Conservation (phyloP, 805 yeast species). For the Nakazawaea holstii region DNA sequence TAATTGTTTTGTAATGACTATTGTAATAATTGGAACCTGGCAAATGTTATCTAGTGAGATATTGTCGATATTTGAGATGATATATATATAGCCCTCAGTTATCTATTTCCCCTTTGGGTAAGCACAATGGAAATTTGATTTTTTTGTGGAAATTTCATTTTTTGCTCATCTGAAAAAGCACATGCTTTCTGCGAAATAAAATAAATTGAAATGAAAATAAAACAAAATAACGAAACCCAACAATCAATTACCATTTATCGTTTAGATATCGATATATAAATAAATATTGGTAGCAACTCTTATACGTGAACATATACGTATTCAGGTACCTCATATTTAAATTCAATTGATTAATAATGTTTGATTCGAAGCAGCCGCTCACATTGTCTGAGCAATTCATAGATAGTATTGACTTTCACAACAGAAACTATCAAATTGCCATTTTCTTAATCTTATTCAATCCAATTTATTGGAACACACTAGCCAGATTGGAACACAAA, state of each 20-base stretch:
- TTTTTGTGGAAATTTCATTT: too few species aligned
- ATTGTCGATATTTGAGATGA: too few species aligned
- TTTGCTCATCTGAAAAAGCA: background rate
- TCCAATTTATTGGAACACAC: slow-evolving; percentile 94
- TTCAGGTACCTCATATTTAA: too few species aligned
- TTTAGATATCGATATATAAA: too few species aligned
- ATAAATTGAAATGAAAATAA: background rate
- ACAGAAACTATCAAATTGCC: slow-evolving; percentile 27
- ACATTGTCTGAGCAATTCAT: slow-evolving; percentile 9
- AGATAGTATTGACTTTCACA: slow-evolving; percentile 8
- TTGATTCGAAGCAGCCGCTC: slow-evolving; percentile 8
- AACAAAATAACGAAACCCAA: background rate
- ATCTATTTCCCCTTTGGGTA: slow-evolving; percentile 3
- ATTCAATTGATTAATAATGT: background rate
- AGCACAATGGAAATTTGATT: background rate
- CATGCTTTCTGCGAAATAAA: background rate
- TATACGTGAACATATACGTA: too few species aligned
- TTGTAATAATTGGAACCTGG: background rate
- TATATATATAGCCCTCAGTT: too few species aligned
- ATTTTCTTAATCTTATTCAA: slow-evolving; percentile 76
- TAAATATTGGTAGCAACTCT: too few species aligned
- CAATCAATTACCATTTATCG: background rate
- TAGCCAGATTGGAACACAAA: slow-evolving; percentile 81
- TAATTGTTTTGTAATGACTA: background rate
- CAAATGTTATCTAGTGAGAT: too few species aligned